Evolutionary conservation across 208 protist species (phyloP), one percentile per base, ranked within the genome.

Genomic region (Herpetomonas samuelpessoai): DNA sequence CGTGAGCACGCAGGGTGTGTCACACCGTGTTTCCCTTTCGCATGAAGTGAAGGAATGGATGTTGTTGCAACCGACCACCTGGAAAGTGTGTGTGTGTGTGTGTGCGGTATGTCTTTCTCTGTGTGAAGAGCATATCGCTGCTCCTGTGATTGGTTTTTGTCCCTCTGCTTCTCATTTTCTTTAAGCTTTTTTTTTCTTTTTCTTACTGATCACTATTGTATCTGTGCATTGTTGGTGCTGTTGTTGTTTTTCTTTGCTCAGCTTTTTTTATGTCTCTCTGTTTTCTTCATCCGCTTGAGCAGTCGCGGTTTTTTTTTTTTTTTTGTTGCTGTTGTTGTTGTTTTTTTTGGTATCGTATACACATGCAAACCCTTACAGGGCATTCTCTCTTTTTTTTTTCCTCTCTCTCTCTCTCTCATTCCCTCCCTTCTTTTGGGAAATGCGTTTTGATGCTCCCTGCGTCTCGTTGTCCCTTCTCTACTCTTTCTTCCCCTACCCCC

Each of bases 161-260:
- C 18, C 22, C 58, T 39, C 19, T 12, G 26, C 10, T 47, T 1
- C 39, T 31, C 22, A 31, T 45, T 31, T 35, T 62, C 46, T 14
- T 41, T 30, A 19, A 38, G 59, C 19, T 62, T 58, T 38, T 65
- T 54, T 30, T 57, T 61, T 71, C 24, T 38, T 59, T 66, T 54
- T 65, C 31, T 69, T 63, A 26, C 0, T n/a, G n/a, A n/a, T n/a
- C n/a, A n/a, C n/a, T n/a, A n/a, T n/a, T n/a, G n/a, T n/a, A n/a
- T n/a, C n/a, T n/a, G n/a, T n/a, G 19, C 21, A 16, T 51, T 35
- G 29, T 51, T 61, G 29, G 9, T 22, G 27, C 9, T 58, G 19
- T 46, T 39, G 12, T 58, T 58, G 12, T 25, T 14, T 16, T 4
- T 58, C 6, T 41, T 39, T 46, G n/a, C 46, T n/a, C 46, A 21